phyloP scores from a whole-genome alignment of 2,329 filamentous ascomycete genomes.

The Elsinoe perseae region DNA sequence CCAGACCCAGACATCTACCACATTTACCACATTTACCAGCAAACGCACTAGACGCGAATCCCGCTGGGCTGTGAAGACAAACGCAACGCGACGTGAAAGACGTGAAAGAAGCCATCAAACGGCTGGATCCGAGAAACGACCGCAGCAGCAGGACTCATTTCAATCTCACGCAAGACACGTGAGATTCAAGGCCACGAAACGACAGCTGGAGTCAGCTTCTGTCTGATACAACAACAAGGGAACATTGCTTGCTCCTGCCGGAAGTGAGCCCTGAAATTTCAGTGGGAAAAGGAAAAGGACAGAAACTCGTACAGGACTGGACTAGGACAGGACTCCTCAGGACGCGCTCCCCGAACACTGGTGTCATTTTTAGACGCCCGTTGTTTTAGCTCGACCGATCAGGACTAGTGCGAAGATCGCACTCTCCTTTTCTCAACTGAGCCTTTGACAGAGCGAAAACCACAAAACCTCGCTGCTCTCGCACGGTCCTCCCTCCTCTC shows the following conservation, averaged over 20 bases:
- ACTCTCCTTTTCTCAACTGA: conserved; percentile 15
- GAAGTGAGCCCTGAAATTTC: conserved; percentile 14
- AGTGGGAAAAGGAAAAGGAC: conserved; percentile 7
- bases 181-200: conserved; percentile 7
- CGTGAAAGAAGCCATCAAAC: background rate
- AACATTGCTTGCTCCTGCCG: conserved; percentile 2
- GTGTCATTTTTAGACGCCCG: conserved; percentile 19
- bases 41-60: background rate
- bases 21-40: too few species aligned
- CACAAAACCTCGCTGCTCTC: conserved; percentile 4
- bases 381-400: conserved; percentile 14
- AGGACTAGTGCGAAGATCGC: conserved; percentile 17
- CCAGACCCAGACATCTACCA: conserved; percentile 3
- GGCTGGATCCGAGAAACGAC: conserved; percentile 6
- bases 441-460: background rate
- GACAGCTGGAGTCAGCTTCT: background rate
- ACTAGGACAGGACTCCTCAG: conserved; percentile 19
- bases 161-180: conserved; percentile 14
- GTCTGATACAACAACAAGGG: conserved; percentile 11
- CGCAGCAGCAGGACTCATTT: background rate
- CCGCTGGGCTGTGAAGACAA: background rate
- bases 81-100: background rate
- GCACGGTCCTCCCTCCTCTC: conserved; percentile 5
- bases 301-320: conserved; percentile 34
- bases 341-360: conserved; percentile 16